These are phyloP conservation scores for Lumnitzera racemosa DNA, from an alignment of 345 rosid species.

Conservation along the genomic window DNA sequence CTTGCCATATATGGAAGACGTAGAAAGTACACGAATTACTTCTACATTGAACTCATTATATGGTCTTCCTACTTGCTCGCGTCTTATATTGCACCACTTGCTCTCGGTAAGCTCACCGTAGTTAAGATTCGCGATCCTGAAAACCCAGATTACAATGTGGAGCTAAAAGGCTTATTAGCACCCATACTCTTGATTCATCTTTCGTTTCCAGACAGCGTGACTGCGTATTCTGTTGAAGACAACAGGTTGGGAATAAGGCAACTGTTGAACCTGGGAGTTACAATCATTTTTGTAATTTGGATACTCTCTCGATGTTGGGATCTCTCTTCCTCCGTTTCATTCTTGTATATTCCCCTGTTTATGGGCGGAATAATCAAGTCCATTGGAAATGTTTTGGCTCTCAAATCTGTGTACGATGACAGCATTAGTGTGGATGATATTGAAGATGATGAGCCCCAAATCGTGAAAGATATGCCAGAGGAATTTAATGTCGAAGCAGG, in stretches of 20 bases:
- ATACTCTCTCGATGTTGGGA: constrained; percentile 13
- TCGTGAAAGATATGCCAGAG: no score
- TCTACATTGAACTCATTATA: background rate
- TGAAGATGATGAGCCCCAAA: background rate
- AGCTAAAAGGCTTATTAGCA: constrained; percentile 13
- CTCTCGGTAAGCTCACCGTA: constrained; percentile 17
- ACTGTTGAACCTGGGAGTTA: constrained; percentile 7
- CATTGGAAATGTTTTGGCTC: constrained; percentile 8
- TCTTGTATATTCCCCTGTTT: constrained; percentile 12
- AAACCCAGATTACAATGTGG: constrained; percentile 1
- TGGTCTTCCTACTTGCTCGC: constrained; percentile 15
- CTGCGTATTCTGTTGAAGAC: constrained; percentile 20
- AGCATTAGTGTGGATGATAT: constrained; percentile 4
- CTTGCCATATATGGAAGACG: constrained; percentile 15
- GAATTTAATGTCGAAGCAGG: no score
- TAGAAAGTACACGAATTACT: constrained; percentile 8
- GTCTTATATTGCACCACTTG: constrained; percentile 6
- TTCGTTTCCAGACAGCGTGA: constrained; percentile 16
- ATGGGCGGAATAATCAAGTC: constrained; percentile 9
- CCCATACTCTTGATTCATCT: constrained; percentile 17
- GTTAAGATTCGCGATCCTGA: background rate
- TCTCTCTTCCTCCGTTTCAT: constrained; percentile 4
- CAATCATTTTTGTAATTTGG: background rate
- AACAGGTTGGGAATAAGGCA: constrained; percentile 12
- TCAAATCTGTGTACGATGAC: constrained; percentile 11